A percentile compares a stretch with the other conserved stretches of the same genome.
phyloP scores from a whole-genome alignment of 345 rosid genomes.

The Eucalyptus rudis region DNA sequence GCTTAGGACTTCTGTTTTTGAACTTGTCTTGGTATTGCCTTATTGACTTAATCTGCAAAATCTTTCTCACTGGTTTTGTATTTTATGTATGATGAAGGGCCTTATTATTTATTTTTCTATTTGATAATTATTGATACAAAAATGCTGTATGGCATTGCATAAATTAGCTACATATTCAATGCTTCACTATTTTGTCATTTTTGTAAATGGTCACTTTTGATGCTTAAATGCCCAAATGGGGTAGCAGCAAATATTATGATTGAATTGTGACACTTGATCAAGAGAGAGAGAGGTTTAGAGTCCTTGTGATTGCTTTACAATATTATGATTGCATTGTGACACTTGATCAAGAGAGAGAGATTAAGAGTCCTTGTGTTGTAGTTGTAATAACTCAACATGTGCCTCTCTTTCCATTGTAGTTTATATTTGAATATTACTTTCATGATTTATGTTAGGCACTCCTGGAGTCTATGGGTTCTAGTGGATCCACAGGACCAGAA shows the following conservation, averaged over 20 bases:
- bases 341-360: neutral
- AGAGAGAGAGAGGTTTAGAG: neutral
- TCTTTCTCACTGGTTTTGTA: neutral
- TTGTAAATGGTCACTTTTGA: neutral
- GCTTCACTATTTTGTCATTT: neutral
- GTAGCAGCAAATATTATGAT: neutral
- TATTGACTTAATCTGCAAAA: neutral
- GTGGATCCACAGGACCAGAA: constrained; percentile 86
- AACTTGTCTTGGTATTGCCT: neutral
- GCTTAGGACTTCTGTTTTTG: neutral
- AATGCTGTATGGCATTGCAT: neutral
- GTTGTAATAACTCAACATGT: neutral
- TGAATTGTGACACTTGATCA: neutral
- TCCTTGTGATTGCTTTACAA: neutral
- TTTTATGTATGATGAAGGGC: neutral
- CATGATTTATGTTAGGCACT: constrained; percentile 52
- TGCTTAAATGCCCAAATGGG: neutral
- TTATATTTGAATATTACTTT: neutral
- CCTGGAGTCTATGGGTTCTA: constrained; percentile 79
- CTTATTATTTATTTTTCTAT: neutral
- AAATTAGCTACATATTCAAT: neutral
- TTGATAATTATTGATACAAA: neutral
- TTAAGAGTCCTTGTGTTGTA: neutral
- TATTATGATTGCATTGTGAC: neutral
- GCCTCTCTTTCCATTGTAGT: neutral